phyloP scores from a whole-genome alignment of 805 yeast species.

The Saturnispora mendoncae region DNA sequence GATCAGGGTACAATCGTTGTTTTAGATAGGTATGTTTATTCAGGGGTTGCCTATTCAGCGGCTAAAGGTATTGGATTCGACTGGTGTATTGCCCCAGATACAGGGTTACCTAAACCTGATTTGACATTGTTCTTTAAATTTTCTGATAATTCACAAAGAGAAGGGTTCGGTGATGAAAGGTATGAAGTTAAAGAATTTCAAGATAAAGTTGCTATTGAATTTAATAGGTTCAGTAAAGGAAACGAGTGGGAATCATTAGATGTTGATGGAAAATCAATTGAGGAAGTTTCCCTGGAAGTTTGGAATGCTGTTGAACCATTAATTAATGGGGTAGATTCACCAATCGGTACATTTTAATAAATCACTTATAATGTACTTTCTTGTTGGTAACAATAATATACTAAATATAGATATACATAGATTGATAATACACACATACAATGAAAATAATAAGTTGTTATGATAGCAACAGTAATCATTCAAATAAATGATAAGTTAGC shows the following conservation, averaged over 20 bases:
- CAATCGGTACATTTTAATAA: too few species aligned
- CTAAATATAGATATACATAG: conserved; percentile 4
- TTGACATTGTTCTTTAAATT: conserved; percentile 67
- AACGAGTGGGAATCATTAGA: conserved; percentile 38
- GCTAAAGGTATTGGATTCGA: conserved; percentile 67
- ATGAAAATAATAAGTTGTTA: too few species aligned
- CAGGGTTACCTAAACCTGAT: conserved; percentile 84
- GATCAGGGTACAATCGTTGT: conserved; percentile 47
- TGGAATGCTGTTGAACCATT: conserved; percentile 29
- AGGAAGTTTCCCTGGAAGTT: conserved; percentile 42
- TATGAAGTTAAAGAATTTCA: conserved; percentile 78
- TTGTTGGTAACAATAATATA: too few species aligned
- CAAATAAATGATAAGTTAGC: conserved; percentile 31
- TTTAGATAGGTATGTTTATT: conserved; percentile 81
- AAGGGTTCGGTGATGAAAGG: conserved; percentile 90
- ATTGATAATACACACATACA: conserved; percentile 4
- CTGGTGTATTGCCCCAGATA: conserved; percentile 81
- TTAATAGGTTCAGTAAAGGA: conserved; percentile 33
- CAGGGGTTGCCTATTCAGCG: conserved; percentile 87
- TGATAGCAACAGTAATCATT: too few species aligned
- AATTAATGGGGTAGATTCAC: too few species aligned
- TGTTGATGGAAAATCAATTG: conserved; percentile 53
- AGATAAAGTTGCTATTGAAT: conserved; percentile 53
- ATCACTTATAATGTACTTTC: too few species aligned
- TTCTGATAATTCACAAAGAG: conserved; percentile 41